Evolutionary conservation across 164 flowering plant genomes (phyloP).

Genomic region (Vitis cinerea): DNA sequence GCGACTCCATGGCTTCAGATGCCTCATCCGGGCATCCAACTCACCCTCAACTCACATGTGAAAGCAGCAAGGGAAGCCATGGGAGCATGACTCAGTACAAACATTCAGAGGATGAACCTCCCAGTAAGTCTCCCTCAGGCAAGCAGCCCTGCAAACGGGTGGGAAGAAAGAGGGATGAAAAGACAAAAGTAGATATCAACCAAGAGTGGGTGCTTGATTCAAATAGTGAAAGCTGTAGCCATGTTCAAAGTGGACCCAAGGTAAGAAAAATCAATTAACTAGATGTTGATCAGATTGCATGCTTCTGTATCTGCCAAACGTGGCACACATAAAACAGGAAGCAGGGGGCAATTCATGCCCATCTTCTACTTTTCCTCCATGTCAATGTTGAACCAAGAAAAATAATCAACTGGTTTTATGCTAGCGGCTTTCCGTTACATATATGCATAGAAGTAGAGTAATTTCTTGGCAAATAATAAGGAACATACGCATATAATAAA

Average conservation of each 20-base stretch:
- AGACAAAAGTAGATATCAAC: conserved; percentile 2
- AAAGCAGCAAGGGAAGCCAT: conserved; percentile 1
- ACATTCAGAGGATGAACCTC: not conserved
- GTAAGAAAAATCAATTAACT: conserved; percentile 23
- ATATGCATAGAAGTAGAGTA: too few species aligned
- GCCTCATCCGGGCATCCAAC: conserved; percentile 43
- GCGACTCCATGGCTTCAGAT: conserved; percentile 47
- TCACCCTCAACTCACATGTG: conserved; percentile 13
- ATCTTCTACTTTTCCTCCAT: not conserved
- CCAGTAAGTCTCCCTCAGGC: conserved; percentile 13
- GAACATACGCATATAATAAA: too few species aligned
- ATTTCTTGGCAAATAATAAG: too few species aligned
- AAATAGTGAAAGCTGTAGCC: conserved; percentile 23
- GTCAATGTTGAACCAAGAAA: too few species aligned
- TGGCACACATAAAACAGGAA: not conserved
- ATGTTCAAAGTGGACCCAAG: conserved; percentile 30
- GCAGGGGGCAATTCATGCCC: not conserved
- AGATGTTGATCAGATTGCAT: not conserved
- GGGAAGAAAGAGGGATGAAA: conserved; percentile 14
- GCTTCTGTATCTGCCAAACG: not conserved
- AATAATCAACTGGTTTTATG: too few species aligned
- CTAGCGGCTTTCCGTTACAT: too few species aligned
- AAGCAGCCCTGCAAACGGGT: conserved; percentile 21
- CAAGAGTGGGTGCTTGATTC: conserved; percentile 7
- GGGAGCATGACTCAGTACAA: not conserved